Evolutionary conservation across 2,329 filamentous ascomycete genomes (phyloP), one percentile per base, ranked within the genome.

Genomic region (Aspergillus carbonarius): DNA sequence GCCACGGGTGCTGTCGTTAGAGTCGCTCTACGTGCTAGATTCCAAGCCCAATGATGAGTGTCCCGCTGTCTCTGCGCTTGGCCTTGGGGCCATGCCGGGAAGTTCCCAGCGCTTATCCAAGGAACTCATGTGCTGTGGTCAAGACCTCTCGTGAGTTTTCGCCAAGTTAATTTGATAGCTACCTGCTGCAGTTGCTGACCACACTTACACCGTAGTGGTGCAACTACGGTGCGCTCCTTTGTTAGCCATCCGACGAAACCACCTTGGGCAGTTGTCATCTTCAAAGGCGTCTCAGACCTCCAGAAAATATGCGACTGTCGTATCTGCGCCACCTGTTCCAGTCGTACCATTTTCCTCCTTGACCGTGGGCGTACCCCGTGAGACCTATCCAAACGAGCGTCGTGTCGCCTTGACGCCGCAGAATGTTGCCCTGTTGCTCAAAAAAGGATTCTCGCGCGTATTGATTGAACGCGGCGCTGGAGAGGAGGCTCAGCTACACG

Each of bases 321-420:
- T 62, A 47, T 58, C 69, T 10, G 46, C 66, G 18, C 60, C 67
- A 18, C 63, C 69, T 12, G 66, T 70, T 3, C 57, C 70, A 3
- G 64, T 67, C 40, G 68, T 72, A 23, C 90, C 91, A 0, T 96
- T 92, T 73, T 79, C 83, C 18, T 80, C 87, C 46, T 82, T 96
- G 57, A 89, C 86, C 4, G 86, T 96, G 49, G 92, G 92, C 58
- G 85, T 95, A 4, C 91, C 91, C 13, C 85, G 84, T 58, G 92
- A 96, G 75, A 88, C 85, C n/a, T 92, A 84, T 68, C 84, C 87
- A 0, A 85, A 88, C 58, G 92, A 96, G 78, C 87, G 89, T 42
- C 89, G 92, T 52, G 92, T 96, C 13, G 91, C 92, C 30, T 82
- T 96, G 57, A 93, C 91, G 0, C 92, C 92, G 1, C 86, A 90